A percentile compares a stretch with the other conserved stretches of the same genome.
phyloP scores from a whole-genome alignment of 225 moss, liverwort and hornwort species.

The Thuidium tamariscinum region DNA sequence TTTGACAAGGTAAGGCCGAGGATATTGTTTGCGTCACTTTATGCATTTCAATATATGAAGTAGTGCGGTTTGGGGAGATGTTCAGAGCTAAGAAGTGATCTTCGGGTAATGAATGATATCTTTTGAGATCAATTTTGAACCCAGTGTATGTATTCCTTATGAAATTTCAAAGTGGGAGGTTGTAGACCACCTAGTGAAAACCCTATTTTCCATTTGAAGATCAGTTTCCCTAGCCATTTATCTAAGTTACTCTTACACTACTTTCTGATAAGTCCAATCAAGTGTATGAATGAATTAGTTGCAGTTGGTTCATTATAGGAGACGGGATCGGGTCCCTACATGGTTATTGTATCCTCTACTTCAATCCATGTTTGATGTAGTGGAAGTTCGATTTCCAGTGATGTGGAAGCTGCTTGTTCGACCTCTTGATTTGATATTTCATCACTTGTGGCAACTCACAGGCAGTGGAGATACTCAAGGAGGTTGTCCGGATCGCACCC shows the following conservation, averaged over 20 bases:
- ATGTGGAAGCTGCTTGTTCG: background rate
- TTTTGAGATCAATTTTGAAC: background rate
- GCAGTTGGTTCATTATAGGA: background rate
- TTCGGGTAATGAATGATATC: background rate
- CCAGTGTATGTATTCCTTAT: background rate
- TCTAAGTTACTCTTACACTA: background rate
- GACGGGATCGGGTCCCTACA: background rate
- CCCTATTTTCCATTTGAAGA: background rate
- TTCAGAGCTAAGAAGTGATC: background rate
- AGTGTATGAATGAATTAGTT: background rate
- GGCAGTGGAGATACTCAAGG: constrained; percentile 87
- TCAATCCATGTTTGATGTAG: background rate
- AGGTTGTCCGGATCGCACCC: constrained; percentile 88
- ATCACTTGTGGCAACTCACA: constrained; percentile 22
- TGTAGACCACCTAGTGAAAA: background rate
- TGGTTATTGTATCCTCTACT: background rate
- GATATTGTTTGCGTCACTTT: background rate
- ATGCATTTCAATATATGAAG: background rate
- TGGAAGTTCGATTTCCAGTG: background rate
- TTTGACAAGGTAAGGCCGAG: constrained; percentile 62
- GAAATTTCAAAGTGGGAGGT: background rate
- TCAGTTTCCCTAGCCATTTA: background rate
- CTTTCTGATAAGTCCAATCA: background rate
- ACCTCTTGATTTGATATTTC: background rate
- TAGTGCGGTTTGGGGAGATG: background rate